Base-by-base conservation (phyloP, 148 eudicot species). In the Diospyros lotus region DNA sequence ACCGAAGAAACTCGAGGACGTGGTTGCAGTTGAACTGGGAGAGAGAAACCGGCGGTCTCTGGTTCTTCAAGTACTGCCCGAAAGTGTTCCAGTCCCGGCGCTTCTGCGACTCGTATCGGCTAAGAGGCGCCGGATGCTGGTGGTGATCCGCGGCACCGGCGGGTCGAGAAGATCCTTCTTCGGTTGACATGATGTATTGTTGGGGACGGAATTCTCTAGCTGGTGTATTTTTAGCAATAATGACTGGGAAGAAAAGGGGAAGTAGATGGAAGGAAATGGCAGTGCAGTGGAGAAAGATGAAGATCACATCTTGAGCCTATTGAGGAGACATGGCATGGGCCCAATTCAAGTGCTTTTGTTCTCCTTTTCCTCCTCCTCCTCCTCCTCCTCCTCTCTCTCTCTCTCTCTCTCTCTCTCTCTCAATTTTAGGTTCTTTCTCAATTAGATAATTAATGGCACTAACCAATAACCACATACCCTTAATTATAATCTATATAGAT, bases 61-160 rank as follows among this genome's bases (percentile, higher is more conserved):
- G 89, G 78, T 89, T 91, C 77, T 84, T 86, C n/a, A 91, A 75
- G 82, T 87, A 91, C 73, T 91, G 97, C 14, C 93, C 91, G 72
- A 91, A 91, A 10, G 97, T 91, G 86, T 91, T 91, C 97, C 97
- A 91, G 56, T 91, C 97, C 3, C 97, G 18, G 1, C 97, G 74
- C 73, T 91, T 91, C 18, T 91, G 97, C 0, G 97, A 88, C 80
- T 91, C 97, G 66, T 91, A 91, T 1, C 97, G 86, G 78, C 97
- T 91, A 4, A 80, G 77, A 3, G 83, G 77, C 6, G 78, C 66
- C 15, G 58, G 70, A 0, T 70, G 62, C 28, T 59, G 64, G 46
- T 40, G 73, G 1, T 9, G 66, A 40, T 73, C 52, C 8, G 52
- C 52, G 8, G 50, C 15, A 13, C 46, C 68, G 5, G 77, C 62